Conservation (phyloP, 2,329 filamentous ascomycete genomes). For the Phialocephala subalpina region DNA sequence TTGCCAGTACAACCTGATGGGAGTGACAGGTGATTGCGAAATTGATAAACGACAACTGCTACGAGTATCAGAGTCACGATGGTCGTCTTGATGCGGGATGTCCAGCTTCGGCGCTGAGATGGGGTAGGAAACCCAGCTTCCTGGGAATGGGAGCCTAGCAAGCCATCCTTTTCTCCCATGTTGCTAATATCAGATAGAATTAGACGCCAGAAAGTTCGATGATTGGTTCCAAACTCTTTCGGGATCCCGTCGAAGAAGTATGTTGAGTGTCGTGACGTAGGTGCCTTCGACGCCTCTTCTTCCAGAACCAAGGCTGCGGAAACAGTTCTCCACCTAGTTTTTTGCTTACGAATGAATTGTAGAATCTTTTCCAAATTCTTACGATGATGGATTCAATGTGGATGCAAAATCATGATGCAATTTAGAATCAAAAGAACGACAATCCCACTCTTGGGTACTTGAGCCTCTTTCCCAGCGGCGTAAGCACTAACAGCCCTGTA, state of each 20-base stretch:
- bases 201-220: neutral
- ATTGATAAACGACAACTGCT: neutral
- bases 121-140: neutral
- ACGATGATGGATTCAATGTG: neutral
- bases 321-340: neutral
- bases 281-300: neutral
- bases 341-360: neutral
- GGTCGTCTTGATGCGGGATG: neutral
- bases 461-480: neutral
- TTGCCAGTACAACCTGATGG: neutral
- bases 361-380: neutral
- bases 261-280: too few relatives aligned
- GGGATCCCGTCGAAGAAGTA: too few relatives aligned
- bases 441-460: neutral
- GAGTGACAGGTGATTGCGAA: neutral
- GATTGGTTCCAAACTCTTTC: neutral
- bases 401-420: neutral
- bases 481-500: neutral
- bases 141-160: neutral
- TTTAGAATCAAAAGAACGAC: neutral
- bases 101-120: neutral
- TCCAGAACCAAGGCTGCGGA: neutral
- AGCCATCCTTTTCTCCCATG: constrained; percentile 7
- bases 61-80: neutral
- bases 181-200: neutral